Percentiles rank a stretch among this genome's conserved stretches.
Evolutionary conservation across 2,329 filamentous ascomycete genomes (phyloP).

Genomic region (Exophiala sideris): DNA sequence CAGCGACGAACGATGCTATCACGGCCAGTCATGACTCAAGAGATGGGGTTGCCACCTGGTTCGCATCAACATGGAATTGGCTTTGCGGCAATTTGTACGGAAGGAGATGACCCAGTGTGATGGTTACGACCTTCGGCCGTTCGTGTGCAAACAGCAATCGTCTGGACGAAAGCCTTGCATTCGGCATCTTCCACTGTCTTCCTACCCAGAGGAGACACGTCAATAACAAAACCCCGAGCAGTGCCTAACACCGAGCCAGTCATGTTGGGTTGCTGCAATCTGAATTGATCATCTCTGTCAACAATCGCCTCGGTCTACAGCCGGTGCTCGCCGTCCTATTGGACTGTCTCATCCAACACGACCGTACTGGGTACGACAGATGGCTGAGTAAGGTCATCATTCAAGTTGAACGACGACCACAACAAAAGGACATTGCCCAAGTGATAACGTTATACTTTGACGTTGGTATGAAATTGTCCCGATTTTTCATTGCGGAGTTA

Average conservation of each 20-base stretch:
- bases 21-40: background rate
- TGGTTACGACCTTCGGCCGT: background rate
- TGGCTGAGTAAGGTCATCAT: constrained; percentile 23
- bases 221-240: too few species aligned
- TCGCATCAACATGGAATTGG: background rate
- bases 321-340: too few species aligned
- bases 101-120: background rate
- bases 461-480: background rate
- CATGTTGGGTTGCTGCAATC: too few species aligned
- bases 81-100: background rate
- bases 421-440: constrained; percentile 14
- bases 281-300: too few species aligned
- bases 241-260: too few species aligned
- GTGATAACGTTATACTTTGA: background rate
- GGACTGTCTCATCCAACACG: too few species aligned
- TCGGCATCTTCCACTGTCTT: too few species aligned
- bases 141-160: too few species aligned
- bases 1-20: background rate
- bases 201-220: too few species aligned
- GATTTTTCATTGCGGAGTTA: background rate
- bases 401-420: constrained; percentile 1
- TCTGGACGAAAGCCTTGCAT: too few species aligned
- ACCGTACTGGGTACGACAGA: constrained; percentile 3
- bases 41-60: background rate
- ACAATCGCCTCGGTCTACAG: too few species aligned